These are phyloP conservation scores for Aphanomyces astaci DNA, from an alignment of 352 stramenopile genomes.

Conservation along the genomic window DNA sequence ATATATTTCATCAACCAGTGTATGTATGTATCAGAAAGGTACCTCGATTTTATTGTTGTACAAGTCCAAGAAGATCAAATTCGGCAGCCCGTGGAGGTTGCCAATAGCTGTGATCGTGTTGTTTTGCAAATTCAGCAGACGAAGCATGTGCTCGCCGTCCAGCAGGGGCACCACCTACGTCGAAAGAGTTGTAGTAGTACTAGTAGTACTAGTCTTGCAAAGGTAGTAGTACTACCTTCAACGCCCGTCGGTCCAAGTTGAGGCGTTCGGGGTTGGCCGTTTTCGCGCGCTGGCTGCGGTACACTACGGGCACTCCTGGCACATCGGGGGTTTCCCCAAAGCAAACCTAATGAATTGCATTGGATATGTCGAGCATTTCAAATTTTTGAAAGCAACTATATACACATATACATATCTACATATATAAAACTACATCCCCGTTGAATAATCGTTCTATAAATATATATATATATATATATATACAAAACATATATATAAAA, in stretches of 20 bases:
- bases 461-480: too few relatives aligned
- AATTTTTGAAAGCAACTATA: too few relatives aligned
- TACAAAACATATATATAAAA: too few relatives aligned
- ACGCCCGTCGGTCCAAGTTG: slow-evolving; percentile 83
- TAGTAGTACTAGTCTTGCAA: too few relatives aligned
- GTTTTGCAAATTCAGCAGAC: slow-evolving; percentile 88
- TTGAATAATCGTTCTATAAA: too few relatives aligned
- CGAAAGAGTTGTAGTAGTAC: too few relatives aligned
- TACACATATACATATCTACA: too few relatives aligned
- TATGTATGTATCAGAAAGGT: background rate
- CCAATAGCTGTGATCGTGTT: slow-evolving; percentile 81
- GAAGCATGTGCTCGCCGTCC: slow-evolving; percentile 84
- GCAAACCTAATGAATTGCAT: slow-evolving; percentile 45
- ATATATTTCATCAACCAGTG: too few relatives aligned
- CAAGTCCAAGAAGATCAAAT: slow-evolving; percentile 89
- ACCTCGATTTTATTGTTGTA: slow-evolving; percentile 90
- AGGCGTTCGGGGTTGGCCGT: slow-evolving; percentile 66
- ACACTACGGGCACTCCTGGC: slow-evolving; percentile 61
- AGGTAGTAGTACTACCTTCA: too few relatives aligned
- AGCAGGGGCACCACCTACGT: slow-evolving; percentile 58
- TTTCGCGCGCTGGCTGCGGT: slow-evolving; percentile 63
- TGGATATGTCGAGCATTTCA: too few relatives aligned
- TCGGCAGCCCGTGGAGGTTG: slow-evolving; percentile 76
- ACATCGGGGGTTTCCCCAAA: slow-evolving; percentile 65
- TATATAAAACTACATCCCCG: too few relatives aligned